These are phyloP conservation scores for grape (Vitis vinifera) DNA, from an alignment of 164 flowering plant genomes.

Conservation along the genomic window DNA sequence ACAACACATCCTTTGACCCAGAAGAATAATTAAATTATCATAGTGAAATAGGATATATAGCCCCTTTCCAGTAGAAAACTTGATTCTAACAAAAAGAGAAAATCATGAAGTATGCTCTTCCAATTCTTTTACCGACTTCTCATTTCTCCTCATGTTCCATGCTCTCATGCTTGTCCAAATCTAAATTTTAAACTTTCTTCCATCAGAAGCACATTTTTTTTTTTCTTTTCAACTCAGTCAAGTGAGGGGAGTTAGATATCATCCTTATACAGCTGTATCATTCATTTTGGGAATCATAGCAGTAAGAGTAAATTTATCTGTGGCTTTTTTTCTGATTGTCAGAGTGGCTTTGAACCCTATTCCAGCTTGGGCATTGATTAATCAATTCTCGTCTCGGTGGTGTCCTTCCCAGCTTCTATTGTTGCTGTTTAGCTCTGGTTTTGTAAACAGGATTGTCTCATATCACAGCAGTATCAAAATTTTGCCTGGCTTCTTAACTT, in stretches of 20 bases:
- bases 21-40: not conserved
- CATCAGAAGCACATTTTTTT: too few species aligned
- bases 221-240: not conserved
- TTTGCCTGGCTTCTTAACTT: not conserved
- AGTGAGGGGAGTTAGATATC: not conserved
- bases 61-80: not conserved
- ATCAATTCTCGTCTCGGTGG: conserved; percentile 30
- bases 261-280: not conserved
- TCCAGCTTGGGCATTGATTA: conserved; percentile 91
- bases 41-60: not conserved
- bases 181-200: not conserved
- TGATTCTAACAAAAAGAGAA: not conserved
- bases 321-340: conserved; percentile 33
- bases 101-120: not conserved
- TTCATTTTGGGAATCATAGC: not conserved
- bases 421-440: conserved; percentile 5
- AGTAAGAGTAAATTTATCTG: conserved; percentile 26
- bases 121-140: not conserved
- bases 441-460: not conserved
- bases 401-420: conserved; percentile 20
- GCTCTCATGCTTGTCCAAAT: not conserved
- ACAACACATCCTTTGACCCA: too few species aligned
- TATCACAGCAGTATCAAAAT: conserved; percentile 8
- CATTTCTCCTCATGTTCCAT: not conserved
- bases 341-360: conserved; percentile 81